Conservation (phyloP, 2,329 filamentous ascomycete genomes). For the Ilyonectria mors-panacis region DNA sequence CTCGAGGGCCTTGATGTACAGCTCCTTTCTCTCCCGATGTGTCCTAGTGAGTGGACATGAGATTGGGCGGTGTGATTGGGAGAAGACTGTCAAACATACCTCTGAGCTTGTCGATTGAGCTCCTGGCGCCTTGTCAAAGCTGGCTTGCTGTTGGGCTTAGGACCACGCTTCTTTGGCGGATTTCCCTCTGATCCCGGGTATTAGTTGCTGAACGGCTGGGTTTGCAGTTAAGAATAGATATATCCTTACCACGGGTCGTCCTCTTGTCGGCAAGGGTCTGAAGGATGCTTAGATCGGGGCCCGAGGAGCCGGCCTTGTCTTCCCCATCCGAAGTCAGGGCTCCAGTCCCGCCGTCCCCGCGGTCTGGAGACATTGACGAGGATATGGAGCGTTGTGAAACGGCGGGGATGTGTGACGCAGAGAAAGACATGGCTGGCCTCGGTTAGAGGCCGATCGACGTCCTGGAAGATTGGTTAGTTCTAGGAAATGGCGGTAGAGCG, state of each 20-base stretch:
- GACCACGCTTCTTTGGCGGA: constrained; percentile 88
- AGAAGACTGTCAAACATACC: constrained; percentile 67
- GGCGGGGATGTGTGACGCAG: constrained; percentile 37
- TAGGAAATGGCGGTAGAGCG: constrained; percentile 18
- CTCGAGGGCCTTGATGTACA: constrained; percentile 95
- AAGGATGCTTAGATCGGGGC: constrained; percentile 73
- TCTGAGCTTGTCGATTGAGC: constrained; percentile 94
- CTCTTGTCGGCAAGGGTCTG: constrained; percentile 81
- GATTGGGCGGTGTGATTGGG: constrained; percentile 22
- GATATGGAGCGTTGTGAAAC: constrained; percentile 56
- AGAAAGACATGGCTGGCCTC: constrained; percentile 41
- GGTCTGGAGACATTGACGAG: constrained; percentile 63
- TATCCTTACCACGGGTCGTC: constrained; percentile 76
- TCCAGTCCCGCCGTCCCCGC: constrained; percentile 32
- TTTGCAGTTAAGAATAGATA: neutral
- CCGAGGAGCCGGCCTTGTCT: constrained; percentile 58
- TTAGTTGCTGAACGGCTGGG: constrained; percentile 29
- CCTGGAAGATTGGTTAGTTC: constrained; percentile 25
- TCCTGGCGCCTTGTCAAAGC: constrained; percentile 93
- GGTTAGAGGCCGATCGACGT: constrained; percentile 21
- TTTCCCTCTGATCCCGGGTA: constrained; percentile 79
- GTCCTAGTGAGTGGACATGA: constrained; percentile 71
- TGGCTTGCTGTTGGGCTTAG: constrained; percentile 96
- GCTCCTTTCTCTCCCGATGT: constrained; percentile 95
- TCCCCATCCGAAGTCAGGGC: constrained; percentile 47